Evolutionary conservation across 2,329 filamentous ascomycete species (phyloP), one percentile per base, ranked within the genome.

Genomic region (Calonectria leucothoes): DNA sequence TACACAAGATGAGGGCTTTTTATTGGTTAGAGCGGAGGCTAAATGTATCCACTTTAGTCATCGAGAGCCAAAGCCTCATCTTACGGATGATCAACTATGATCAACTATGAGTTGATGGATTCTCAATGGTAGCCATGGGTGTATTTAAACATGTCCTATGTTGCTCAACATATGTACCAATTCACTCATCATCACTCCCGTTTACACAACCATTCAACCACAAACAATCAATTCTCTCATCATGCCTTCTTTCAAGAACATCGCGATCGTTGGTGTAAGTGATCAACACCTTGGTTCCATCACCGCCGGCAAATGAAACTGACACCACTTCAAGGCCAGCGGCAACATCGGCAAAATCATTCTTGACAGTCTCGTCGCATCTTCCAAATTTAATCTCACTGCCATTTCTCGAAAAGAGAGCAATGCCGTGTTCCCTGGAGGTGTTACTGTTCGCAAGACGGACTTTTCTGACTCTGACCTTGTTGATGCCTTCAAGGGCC

Each of bases 331-430:
- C 17, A 61, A 76, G 75, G 75, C 75, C n/a, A 76, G 75, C 37
- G 75, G 75, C 20, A 74, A 39, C 27, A 70, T 75, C 52, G 75
- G 75, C 12, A 74, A 72, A 27, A 76, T 76, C 14, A 71, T 76
- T 12, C 64, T 76, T 4, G 55, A 71, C n/a, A 49, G 66, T 27
- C 65, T 76, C 29, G 33, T 74, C 20, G 31, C 61, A 2, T 68
- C 66, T 25, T 65, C 57, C 27, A 42, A 66, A 15, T 76, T 75
- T 23, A 66, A 69, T 45, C 57, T 76, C 4, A 75, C 71, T 20
- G 75, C 68, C 3, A 23, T 76, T 6, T 66, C 74, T 6, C 75
- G 74, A 31, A 39, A 66, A 25, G 64, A 64, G 6, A 77, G 74
- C 63, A 31, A 55, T 10, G 75, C 71, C 11, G 35, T 66, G 4